Percentiles rank a stretch among this genome's conserved stretches.
Conservation (phyloP, 1,284 basidiomycete species). For the Sporisorium scitamineum region DNA sequence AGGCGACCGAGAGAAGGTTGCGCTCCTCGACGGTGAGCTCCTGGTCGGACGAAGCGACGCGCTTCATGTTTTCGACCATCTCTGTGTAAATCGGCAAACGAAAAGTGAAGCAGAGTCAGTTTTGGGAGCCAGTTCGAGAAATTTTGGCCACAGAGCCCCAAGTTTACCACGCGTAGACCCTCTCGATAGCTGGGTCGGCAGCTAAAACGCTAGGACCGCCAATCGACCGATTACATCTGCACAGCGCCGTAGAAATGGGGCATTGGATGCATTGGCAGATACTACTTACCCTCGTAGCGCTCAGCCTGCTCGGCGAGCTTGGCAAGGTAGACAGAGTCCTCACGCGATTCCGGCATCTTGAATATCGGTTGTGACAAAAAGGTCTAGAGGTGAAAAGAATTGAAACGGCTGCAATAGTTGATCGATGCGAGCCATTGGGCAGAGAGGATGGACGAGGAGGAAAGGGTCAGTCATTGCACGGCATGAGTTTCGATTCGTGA, state of each 20-base stretch:
- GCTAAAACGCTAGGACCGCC: not conserved
- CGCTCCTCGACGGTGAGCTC: conserved; percentile 99
- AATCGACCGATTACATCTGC: not conserved
- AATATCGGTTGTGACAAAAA: conserved; percentile 25
- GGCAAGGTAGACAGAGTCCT: conserved; percentile 69
- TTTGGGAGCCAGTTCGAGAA: not conserved
- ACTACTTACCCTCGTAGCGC: conserved; percentile 68
- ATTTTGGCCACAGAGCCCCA: not conserved
- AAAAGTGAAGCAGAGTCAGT: conserved; percentile 6
- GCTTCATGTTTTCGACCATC: conserved; percentile 70
- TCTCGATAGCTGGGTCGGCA: not conserved
- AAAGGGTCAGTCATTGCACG: conserved; percentile 17
- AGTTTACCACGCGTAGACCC: not conserved
- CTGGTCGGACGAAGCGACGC: conserved; percentile 69
- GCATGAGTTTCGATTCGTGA: too few species aligned
- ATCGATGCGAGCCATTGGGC: not conserved
- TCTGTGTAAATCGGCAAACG: conserved; percentile 35
- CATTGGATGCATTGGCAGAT: not conserved
- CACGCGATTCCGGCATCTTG: conserved; percentile 66
- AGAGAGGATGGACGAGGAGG: not conserved
- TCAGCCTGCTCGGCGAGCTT: conserved; percentile 70
- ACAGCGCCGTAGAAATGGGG: not conserved
- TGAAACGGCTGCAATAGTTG: conserved; percentile 15
- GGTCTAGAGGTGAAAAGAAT: conserved; percentile 34
- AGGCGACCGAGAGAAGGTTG: conserved; percentile 97